A percentile compares a stretch with the other conserved stretches of the same genome.
phyloP scores from a whole-genome alignment of 306 rosid genomes.

The Geum urbanum region DNA sequence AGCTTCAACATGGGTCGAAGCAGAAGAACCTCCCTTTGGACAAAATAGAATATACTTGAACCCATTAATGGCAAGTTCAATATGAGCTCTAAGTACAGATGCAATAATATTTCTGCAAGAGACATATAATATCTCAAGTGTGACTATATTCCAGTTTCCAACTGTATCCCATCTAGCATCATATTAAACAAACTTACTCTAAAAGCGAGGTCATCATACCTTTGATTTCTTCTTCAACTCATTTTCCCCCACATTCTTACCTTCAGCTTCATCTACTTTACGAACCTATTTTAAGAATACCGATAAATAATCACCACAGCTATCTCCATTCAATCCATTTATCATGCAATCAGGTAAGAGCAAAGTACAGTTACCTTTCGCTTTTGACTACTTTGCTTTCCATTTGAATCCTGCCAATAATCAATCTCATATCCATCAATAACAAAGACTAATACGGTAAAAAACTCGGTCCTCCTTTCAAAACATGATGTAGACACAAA shows the following conservation, averaged over 20 bases:
- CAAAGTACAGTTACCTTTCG: constrained; percentile 3
- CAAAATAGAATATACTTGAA: neutral
- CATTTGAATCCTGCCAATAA: constrained; percentile 16
- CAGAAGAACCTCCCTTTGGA: neutral
- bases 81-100: neutral
- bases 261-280: constrained; percentile 33
- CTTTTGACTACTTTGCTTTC: neutral
- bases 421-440: constrained; percentile 18
- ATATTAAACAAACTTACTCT: neutral
- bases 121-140: neutral
- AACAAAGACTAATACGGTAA: neutral
- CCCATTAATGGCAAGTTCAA: neutral
- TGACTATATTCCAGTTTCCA: neutral
- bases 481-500: neutral
- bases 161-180: neutral
- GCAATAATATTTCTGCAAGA: neutral
- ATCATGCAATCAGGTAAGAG: neutral
- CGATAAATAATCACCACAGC: neutral
- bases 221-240: constrained; percentile 41
- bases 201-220: constrained; percentile 25
- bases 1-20: neutral
- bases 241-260: constrained; percentile 28
- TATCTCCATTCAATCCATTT: neutral
- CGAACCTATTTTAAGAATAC: constrained; percentile 29
- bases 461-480: neutral